Evolutionary conservation across 1,139 yeast species (phyloP), one percentile per base, ranked within the genome.

Genomic region (Scheffersomyces quercinus): DNA sequence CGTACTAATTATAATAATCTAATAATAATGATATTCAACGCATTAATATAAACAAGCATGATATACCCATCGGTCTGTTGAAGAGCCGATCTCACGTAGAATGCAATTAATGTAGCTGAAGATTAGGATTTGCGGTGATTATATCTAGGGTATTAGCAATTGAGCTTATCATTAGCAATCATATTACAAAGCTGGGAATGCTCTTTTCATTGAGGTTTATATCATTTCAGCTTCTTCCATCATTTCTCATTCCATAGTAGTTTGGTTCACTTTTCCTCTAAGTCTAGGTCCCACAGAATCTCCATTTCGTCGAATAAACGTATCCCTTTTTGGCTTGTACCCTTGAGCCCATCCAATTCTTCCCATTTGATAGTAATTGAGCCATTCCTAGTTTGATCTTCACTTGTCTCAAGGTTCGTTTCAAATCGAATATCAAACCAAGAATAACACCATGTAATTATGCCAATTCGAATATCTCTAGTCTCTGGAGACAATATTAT

Each of bases 301-400:
- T 70, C 74, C 14, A 83, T 47, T 34, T 64, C 49, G 29, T 81
- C 83, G 56, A 87, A 85, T 10, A 77, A 52, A 45, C 68, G 68
- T 4, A 67, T 46, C 0, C 95, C 95, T 41, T 75, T 74, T 39
- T 70, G 69, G 12, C 59, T 54, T 0, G 83, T 72, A 1, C 96
- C 96, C 48, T 75, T 75, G 52, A 73, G 74, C 0, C 96, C 96
- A 57, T 89, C 96, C 48, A 85, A 64, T 2, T 81, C 75, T 3
- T 70, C 68, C 95, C 91, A 85, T 5, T 46, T 33, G 5, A 49
- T 36, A 2, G 35, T 33, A 20, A 46, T 36, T 5, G n/a, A 15
- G 8, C 38, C 37, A 4, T 34, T 36, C 10, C 36, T 28, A 3
- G 10, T 12, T 5, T 11, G 7, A 14, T 3, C 37, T 13, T 29